Evolutionary conservation across 2,329 filamentous ascomycete genomes (phyloP).

Genomic region (Aspergillus neotritici): DNA sequence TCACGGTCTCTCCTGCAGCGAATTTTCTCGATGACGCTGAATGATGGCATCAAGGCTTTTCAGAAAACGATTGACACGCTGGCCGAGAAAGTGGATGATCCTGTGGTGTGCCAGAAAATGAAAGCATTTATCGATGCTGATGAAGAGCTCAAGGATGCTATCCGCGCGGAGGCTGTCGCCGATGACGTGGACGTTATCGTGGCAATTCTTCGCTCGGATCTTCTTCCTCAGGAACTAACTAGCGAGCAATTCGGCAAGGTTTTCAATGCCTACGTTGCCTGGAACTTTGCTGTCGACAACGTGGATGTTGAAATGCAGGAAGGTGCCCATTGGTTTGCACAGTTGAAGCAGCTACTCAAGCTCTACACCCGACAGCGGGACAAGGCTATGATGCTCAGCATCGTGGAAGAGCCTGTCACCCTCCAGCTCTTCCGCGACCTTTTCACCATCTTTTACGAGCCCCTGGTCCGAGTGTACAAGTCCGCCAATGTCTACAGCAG

Average conservation of each 20-base stretch:
- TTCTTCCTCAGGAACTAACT: slow-evolving; percentile 64
- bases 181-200: slow-evolving; percentile 83
- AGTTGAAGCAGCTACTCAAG: slow-evolving; percentile 91
- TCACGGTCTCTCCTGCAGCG: slow-evolving; percentile 84
- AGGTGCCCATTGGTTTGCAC: slow-evolving; percentile 86
- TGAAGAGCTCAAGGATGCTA: slow-evolving; percentile 66
- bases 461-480: slow-evolving; percentile 94
- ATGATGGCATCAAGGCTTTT: slow-evolving; percentile 81
- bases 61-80: slow-evolving; percentile 82
- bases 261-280: slow-evolving; percentile 93
- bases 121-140: slow-evolving; percentile 70
- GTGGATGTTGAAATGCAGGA: slow-evolving; percentile 78
- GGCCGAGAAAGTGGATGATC: slow-evolving; percentile 70
- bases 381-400: slow-evolving; percentile 92
- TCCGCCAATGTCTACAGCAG: slow-evolving; percentile 97
- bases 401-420: slow-evolving; percentile 96
- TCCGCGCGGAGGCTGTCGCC: slow-evolving; percentile 65
- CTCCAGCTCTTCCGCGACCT: slow-evolving; percentile 92
- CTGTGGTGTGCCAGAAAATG: slow-evolving; percentile 72
- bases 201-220: slow-evolving; percentile 72
- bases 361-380: slow-evolving; percentile 85
- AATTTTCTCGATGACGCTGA: slow-evolving; percentile 85
- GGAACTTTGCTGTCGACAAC: slow-evolving; percentile 90
- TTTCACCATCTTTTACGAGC: slow-evolving; percentile 98
- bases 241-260: slow-evolving; percentile 73